A percentile compares a stretch with the other conserved stretches of the same genome.
phyloP scores from a whole-genome alignment of 768 basidiomycete genomes.

The Myochromella boudieri region DNA sequence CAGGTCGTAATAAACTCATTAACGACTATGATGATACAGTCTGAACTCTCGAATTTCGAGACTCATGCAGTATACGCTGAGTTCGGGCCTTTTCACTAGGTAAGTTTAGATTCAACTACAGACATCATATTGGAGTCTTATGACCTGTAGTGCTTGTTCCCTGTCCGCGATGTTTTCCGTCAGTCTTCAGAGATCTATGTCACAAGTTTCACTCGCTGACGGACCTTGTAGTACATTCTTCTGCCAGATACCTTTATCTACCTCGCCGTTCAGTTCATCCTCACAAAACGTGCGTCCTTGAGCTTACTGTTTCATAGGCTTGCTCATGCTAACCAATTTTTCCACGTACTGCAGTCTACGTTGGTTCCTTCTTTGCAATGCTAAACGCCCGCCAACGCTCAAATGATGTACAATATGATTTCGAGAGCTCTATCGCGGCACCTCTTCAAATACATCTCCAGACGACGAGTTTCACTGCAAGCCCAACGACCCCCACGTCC shows the following conservation, averaged over 20 bases:
- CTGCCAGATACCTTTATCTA: constrained; percentile 44
- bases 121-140: neutral
- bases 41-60: constrained; percentile 31
- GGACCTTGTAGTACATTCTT: constrained; percentile 36
- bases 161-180: constrained; percentile 43
- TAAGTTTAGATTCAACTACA: neutral
- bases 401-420: constrained; percentile 8
- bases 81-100: constrained; percentile 26
- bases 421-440: constrained; percentile 13
- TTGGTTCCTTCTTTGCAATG: constrained; percentile 47
- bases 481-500: too few species aligned
- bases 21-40: constrained; percentile 10
- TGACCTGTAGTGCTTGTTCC: constrained; percentile 38
- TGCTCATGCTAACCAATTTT: neutral
- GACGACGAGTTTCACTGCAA: constrained; percentile 11
- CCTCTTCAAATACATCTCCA: constrained; percentile 14
- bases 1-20: neutral
- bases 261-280: constrained; percentile 39
- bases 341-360: constrained; percentile 35
- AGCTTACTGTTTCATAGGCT: neutral
- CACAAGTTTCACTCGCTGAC: neutral
- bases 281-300: constrained; percentile 39
- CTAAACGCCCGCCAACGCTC: constrained; percentile 41
- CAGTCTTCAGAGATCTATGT: constrained; percentile 10
- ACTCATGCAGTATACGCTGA: constrained; percentile 29